Evolutionary conservation across 345 rosid genomes (phyloP).

Genomic region (Anacardium occidentale): DNA sequence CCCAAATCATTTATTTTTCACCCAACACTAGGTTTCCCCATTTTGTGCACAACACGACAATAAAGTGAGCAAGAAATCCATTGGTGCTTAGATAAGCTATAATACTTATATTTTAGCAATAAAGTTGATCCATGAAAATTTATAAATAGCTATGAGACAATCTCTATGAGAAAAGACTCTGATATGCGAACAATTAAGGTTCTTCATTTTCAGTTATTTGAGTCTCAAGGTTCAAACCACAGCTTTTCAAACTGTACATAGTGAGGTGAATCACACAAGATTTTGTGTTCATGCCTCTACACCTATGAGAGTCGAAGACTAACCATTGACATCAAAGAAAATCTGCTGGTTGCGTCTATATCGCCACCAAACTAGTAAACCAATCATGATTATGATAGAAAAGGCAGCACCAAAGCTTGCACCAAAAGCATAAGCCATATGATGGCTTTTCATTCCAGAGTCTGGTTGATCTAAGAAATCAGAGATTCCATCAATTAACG

Average conservation of each 20-base stretch:
- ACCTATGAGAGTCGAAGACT: constrained; percentile 17
- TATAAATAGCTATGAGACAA: neutral
- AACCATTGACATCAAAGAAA: constrained; percentile 97
- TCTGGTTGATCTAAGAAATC: constrained; percentile 48
- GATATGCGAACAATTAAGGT: neutral
- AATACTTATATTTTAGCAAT: neutral
- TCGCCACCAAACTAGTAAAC: constrained; percentile 85
- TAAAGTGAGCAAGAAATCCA: neutral
- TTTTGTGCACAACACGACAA: neutral
- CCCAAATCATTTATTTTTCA: no score
- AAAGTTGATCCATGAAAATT: neutral
- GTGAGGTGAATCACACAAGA: neutral
- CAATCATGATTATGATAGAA: constrained; percentile 46
- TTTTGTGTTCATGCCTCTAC: neutral
- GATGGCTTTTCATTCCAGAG: constrained; percentile 56
- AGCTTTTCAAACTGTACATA: neutral
- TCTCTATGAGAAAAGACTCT: neutral
- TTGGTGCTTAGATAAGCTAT: neutral
- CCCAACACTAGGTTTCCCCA: neutral
- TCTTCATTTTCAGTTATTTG: neutral
- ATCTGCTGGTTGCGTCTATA: constrained; percentile 85
- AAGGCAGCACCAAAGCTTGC: constrained; percentile 87
- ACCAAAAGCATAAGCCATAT: constrained; percentile 73
- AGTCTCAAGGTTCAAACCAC: neutral
- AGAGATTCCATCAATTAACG: constrained; percentile 19